Base-by-base conservation (phyloP, 495 filamentous ascomycete genomes). In the Cudoniella acicularis region DNA sequence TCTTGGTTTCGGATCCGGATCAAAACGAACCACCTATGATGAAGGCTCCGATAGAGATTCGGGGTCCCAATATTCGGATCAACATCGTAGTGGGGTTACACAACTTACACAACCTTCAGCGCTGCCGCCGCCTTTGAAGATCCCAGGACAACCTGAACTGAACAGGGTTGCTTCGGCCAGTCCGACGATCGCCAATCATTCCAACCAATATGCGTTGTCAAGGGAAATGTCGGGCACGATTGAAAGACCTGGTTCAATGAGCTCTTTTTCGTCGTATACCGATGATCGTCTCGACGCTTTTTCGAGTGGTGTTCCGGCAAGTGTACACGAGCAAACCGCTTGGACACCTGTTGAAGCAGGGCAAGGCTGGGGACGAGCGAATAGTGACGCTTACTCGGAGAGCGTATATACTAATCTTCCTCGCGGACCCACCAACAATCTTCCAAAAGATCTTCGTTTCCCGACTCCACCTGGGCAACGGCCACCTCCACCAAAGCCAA, bases 201-300 rank as follows among this genome's bases (percentile, higher is more conserved):
- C 77, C 21, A 73, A 69, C 11, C 71, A 72, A 43, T 72, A 80
- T 22, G 63, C 71, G 16, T 71, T 86, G 18, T 74, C 74, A 4
- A 75, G 87, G 57, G 81, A 79, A 27, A 79, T 87, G 70, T 77
- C 81, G 10, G 88, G 81, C 10, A 78, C 80, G 21, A 87, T 89
- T 50, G 85, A 85, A 56, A 81, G 81, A 24, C 79, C 82, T 0
- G 71, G 74, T 49, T 87, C 83, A 16, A 65, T 79, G 8, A 87
- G 81, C 61, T 72, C 80, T 3, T 62, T 70, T 11, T 84, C 83
- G 3, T 82, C 81, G 0, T 85, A 83, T 58, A 70, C 68, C 10
- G 66, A 72, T 22, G 71, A 76, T 3, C 60, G 64, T 46, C 61
- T 52, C n/a, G 67, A 70, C 49, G 70, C 65, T 8, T 73, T 68